Conservation (phyloP, 805 yeast genomes). For the Yamadazyma laniorum region DNA sequence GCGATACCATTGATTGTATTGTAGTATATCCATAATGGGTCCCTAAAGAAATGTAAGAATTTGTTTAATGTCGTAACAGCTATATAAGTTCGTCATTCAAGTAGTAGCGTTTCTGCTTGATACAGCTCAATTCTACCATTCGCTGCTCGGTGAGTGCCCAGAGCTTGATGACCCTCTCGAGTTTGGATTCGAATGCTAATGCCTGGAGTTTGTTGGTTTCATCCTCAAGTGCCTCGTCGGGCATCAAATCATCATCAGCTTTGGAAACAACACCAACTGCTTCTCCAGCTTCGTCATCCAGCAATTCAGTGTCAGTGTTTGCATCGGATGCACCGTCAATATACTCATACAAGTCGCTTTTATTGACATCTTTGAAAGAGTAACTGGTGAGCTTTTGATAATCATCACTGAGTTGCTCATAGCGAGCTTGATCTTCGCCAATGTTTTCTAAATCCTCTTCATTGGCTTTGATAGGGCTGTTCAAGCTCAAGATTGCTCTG, state of each 20-base stretch:
- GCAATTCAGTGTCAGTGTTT: conserved; percentile 3
- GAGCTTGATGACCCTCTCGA: conserved; percentile 55
- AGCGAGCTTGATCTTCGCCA: conserved; percentile 16
- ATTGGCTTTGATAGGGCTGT: conserved; percentile 12
- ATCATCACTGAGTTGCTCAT: conserved; percentile 10
- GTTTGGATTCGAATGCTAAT: conserved; percentile 34
- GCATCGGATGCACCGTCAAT: conserved; percentile 1
- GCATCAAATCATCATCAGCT: not conserved
- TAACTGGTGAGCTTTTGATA: not conserved
- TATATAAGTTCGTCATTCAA: conserved; percentile 16
- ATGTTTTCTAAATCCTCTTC: conserved; percentile 22
- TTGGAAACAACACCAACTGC: not conserved
- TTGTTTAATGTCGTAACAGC: no score
- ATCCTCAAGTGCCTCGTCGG: conserved; percentile 18
- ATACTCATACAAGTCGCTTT: not conserved
- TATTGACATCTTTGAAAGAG: not conserved
- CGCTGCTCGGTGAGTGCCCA: conserved; percentile 67
- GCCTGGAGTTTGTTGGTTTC: conserved; percentile 21
- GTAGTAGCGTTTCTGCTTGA: conserved; percentile 22
- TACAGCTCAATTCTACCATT: conserved; percentile 35
- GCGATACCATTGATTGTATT: conserved; percentile 37
- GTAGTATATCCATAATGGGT: conserved; percentile 8
- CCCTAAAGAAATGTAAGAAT: not conserved
- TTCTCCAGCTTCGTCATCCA: conserved; percentile 13
- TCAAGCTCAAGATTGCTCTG: conserved; percentile 51